phyloP scores from a whole-genome alignment of 2,329 filamentous ascomycete genomes.

The Fusarium vanettenii region DNA sequence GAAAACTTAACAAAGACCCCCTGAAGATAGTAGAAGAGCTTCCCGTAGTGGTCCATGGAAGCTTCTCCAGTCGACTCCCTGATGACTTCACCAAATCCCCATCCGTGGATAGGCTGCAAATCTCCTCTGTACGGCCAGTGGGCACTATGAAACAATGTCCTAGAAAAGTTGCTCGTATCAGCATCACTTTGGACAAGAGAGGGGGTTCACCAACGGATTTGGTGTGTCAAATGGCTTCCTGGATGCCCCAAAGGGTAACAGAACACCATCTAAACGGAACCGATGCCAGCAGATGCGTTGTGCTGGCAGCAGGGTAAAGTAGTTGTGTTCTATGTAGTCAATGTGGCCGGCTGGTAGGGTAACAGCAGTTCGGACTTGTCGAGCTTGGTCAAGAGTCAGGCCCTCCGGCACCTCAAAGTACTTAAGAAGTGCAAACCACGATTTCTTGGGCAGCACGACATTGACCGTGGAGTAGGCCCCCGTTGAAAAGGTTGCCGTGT shows the following conservation, averaged over 20 bases:
- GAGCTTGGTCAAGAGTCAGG: background rate
- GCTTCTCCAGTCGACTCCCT: background rate
- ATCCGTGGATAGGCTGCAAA: slow-evolving; percentile 2
- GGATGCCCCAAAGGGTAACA: slow-evolving; percentile 8
- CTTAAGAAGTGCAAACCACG: background rate
- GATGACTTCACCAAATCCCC: slow-evolving; percentile 2
- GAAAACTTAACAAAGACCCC: background rate
- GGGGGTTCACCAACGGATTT: slow-evolving; percentile 9
- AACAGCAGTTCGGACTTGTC: background rate
- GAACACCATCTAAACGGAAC: slow-evolving; percentile 11
- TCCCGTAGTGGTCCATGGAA: slow-evolving; percentile 16
- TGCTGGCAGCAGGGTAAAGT: background rate
- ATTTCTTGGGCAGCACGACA: background rate
- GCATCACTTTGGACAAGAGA: background rate
- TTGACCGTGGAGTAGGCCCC: background rate
- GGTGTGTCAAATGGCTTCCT: background rate
- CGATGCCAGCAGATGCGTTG: background rate
- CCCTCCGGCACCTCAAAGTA: background rate
- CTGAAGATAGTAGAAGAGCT: slow-evolving; percentile 7
- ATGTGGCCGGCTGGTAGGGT: background rate
- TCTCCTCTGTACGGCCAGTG: slow-evolving; percentile 2
- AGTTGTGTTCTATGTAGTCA: background rate
- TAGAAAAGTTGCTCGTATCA: background rate
- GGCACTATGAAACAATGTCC: background rate
- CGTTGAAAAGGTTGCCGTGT: background rate